Evolutionary conservation across 495 filamentous ascomycete genomes (phyloP).

Genomic region (Xylaria palmicola): DNA sequence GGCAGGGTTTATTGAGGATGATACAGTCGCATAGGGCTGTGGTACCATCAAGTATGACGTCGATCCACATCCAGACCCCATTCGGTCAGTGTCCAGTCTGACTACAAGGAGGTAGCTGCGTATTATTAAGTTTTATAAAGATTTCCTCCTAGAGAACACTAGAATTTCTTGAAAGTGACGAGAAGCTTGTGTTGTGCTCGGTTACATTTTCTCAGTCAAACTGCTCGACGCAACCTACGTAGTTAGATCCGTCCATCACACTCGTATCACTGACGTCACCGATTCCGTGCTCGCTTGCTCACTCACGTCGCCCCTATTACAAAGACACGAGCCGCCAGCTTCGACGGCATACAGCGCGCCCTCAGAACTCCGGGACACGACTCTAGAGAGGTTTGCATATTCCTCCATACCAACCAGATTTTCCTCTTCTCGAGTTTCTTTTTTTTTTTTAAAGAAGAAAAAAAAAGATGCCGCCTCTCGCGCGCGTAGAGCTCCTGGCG

Average conservation of each 20-base stretch:
- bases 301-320: background rate
- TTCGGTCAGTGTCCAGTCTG: background rate
- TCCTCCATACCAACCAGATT: too few relatives aligned
- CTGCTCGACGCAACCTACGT: background rate
- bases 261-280: slow-evolving; percentile 2
- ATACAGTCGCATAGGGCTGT: background rate
- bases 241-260: too few relatives aligned
- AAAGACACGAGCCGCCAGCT: background rate
- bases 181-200: too few relatives aligned
- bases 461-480: slow-evolving; percentile 8
- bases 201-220: background rate
- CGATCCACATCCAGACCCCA: background rate
- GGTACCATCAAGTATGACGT: background rate
- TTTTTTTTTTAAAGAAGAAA: background rate
- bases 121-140: too few relatives aligned
- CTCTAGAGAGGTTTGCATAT: too few relatives aligned
- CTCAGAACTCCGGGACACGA: too few relatives aligned
- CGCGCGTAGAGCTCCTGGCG: slow-evolving; percentile 39
- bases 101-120: background rate
- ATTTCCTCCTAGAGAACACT: background rate
- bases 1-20: background rate
- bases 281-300: background rate
- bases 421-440: too few relatives aligned
- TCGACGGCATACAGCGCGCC: too few relatives aligned
- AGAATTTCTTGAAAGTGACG: too few relatives aligned